A percentile compares a stretch with the other conserved stretches of the same genome.
Conservation (phyloP, 2,329 filamentous ascomycete species). For the Monosporascus sp. region DNA sequence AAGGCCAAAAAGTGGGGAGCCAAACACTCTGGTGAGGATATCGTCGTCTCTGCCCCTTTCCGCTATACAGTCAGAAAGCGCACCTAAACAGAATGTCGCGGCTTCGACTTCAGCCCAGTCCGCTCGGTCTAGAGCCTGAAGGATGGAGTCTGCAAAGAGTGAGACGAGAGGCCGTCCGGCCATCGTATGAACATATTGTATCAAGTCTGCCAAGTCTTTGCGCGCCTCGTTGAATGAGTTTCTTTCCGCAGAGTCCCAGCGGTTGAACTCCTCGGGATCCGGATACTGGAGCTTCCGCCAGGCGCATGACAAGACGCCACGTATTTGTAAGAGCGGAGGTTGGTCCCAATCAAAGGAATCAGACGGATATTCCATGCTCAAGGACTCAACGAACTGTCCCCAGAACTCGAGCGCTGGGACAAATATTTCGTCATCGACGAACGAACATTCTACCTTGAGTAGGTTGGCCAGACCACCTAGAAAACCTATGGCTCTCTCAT, state of each 20-base stretch:
- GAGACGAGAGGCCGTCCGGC: constrained; percentile 51
- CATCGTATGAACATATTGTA: constrained; percentile 65
- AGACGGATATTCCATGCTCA: constrained; percentile 49
- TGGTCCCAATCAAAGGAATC: constrained; percentile 50
- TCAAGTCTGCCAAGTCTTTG: constrained; percentile 72
- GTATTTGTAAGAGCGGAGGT: constrained; percentile 52
- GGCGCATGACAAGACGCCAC: constrained; percentile 60
- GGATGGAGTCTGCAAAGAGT: constrained; percentile 51
- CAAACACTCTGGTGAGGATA: constrained; percentile 57
- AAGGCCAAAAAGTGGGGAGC: constrained; percentile 51
- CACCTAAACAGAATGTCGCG: constrained; percentile 58
- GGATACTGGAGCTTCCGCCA: constrained; percentile 69
- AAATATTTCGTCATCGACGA: constrained; percentile 70
- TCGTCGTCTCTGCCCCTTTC: constrained; percentile 55
- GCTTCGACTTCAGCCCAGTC: constrained; percentile 58
- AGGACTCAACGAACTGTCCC: constrained; percentile 68
- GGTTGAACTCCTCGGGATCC: constrained; percentile 46
- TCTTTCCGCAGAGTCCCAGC: constrained; percentile 67
- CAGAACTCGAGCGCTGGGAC: constrained; percentile 74
- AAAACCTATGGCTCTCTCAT: constrained; percentile 47
- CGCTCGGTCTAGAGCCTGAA: constrained; percentile 42
- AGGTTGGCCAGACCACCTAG: constrained; percentile 59
- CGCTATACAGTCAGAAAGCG: constrained; percentile 60
- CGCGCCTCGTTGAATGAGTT: constrained; percentile 66
- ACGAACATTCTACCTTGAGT: constrained; percentile 60